Percentiles rank a stretch among this genome's conserved stretches.
Evolutionary conservation across 2,329 filamentous ascomycete species (phyloP).

Genomic region (Botrytis sinoallii): DNA sequence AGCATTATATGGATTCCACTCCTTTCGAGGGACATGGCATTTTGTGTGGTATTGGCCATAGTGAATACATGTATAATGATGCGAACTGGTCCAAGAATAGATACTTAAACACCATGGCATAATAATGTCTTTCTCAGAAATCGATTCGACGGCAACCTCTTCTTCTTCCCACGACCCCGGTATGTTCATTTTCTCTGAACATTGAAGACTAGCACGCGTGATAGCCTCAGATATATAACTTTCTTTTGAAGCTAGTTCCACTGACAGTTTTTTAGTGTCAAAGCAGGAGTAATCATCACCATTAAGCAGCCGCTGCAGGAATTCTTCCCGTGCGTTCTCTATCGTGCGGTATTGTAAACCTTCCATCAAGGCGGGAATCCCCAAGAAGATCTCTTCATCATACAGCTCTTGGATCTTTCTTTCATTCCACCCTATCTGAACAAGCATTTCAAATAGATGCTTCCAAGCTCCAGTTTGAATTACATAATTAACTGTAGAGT

Average conservation of each 20-base stretch:
- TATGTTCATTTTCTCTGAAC: fast-evolving
- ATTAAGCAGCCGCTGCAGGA: background rate
- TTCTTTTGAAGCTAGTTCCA: too few relatives aligned
- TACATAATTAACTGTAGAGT: fast-evolving
- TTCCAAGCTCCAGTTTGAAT: too few relatives aligned
- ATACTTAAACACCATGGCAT: background rate
- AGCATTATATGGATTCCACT: fast-evolving
- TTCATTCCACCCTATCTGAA: background rate
- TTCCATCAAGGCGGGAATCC: background rate
- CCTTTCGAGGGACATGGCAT: background rate
- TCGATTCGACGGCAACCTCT: background rate
- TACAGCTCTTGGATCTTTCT: background rate
- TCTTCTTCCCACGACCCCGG: background rate
- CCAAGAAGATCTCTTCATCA: background rate
- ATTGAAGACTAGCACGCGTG: fast-evolving
- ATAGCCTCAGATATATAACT: fast-evolving
- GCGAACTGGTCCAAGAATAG: fast-evolving
- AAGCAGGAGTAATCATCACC: fast-evolving
- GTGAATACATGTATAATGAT: background rate
- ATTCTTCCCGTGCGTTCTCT: background rate
- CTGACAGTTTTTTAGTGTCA: fast-evolving
- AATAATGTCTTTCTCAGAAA: background rate
- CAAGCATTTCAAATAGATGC: background rate
- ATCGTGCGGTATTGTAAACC: background rate
- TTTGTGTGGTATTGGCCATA: background rate